Evolutionary conservation across 805 yeast species (phyloP).

Genomic region (Ogataea trehalophila): DNA sequence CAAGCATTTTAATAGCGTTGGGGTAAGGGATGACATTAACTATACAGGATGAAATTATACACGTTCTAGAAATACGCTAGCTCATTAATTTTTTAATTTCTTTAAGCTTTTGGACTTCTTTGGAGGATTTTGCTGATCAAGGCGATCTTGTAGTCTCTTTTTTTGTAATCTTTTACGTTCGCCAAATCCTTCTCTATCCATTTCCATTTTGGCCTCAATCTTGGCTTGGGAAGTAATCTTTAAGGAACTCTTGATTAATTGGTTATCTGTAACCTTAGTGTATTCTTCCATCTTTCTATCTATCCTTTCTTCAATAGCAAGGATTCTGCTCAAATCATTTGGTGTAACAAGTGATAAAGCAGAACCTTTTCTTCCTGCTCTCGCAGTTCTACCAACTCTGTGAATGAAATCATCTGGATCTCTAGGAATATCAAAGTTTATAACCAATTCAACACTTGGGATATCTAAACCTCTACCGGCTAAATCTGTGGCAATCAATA

Average conservation of each 20-base stretch:
- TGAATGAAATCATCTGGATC: constrained; percentile 83
- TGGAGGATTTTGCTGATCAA: not conserved
- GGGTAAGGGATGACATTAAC: no score
- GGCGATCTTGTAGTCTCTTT: constrained; percentile 11
- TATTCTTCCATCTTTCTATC: constrained; percentile 75
- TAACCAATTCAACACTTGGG: constrained; percentile 71
- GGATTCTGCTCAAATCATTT: constrained; percentile 73
- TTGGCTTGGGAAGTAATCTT: constrained; percentile 73
- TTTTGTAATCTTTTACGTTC: constrained; percentile 36
- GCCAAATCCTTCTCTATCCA: constrained; percentile 90
- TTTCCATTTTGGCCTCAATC: constrained; percentile 86
- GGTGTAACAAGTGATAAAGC: constrained; percentile 80
- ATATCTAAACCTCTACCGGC: constrained; percentile 90
- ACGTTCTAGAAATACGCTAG: no score
- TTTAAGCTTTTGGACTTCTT: constrained; percentile 1
- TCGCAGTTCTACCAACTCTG: constrained; percentile 94
- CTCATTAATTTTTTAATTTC: not conserved
- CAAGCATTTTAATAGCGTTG: no score
- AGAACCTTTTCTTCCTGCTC: constrained; percentile 91
- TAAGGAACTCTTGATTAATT: constrained; percentile 68
- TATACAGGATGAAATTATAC: no score
- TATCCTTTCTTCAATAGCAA: constrained; percentile 83
- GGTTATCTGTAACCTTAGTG: constrained; percentile 66
- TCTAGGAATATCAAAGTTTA: constrained; percentile 77
- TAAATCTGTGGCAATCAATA: constrained; percentile 89